A percentile compares a stretch with the other conserved stretches of the same genome.
Evolutionary conservation across 352 stramenopile genomes (phyloP).

Genomic region (Phytophthora pinifolia): DNA sequence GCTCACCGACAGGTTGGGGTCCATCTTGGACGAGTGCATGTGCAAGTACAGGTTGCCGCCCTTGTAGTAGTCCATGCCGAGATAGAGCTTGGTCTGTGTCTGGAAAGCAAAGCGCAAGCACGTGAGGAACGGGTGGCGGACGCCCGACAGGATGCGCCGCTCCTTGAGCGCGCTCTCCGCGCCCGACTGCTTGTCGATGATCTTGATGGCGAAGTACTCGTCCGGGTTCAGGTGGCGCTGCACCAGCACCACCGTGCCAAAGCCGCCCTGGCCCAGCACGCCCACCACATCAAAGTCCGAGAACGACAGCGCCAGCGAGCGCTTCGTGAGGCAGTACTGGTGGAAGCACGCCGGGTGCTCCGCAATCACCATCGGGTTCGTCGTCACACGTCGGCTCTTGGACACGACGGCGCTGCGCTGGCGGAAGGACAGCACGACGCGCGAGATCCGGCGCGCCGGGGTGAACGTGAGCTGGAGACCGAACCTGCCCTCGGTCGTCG

Average conservation of each 20-base stretch:
- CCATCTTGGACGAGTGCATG: conserved; percentile 87
- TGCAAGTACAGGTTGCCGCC: conserved; percentile 85
- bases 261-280: conserved; percentile 78
- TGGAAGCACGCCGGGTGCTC: conserved; percentile 81
- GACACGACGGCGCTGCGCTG: conserved; percentile 49
- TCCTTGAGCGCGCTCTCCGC: conserved; percentile 78
- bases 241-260: conserved; percentile 81
- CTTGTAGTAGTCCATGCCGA: conserved; percentile 87
- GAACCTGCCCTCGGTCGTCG: conserved; percentile 73
- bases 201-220: conserved; percentile 88
- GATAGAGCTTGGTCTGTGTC: conserved; percentile 80
- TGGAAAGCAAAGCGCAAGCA: conserved; percentile 87
- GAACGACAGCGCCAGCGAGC: conserved; percentile 80
- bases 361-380: conserved; percentile 75
- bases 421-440: conserved; percentile 83
- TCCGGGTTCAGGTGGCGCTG: conserved; percentile 74
- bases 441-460: conserved; percentile 77
- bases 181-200: conserved; percentile 83
- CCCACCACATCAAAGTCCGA: conserved; percentile 85
- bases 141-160: conserved; percentile 68
- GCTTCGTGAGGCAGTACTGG: conserved; percentile 81
- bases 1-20: conserved; percentile 75
- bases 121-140: conserved; percentile 80
- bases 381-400: conserved; percentile 55
- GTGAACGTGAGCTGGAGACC: conserved; percentile 83